Evolutionary conservation across 164 flowering plant species (phyloP), one percentile per base, ranked within the genome.

Genomic region (Vitis rotundifolia): DNA sequence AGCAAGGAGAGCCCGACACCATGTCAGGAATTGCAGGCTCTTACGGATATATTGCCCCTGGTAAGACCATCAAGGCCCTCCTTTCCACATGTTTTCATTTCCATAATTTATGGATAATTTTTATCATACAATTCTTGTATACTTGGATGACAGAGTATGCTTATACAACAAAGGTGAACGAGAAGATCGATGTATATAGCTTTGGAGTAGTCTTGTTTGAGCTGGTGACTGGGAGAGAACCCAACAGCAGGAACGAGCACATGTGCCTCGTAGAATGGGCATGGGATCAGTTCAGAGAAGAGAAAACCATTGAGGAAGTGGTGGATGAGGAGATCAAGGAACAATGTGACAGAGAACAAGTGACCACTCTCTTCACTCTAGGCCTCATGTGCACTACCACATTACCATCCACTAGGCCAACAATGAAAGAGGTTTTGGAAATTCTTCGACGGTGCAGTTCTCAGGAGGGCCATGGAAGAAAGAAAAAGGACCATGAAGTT

Each of bases 141-240:
- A 18, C 37, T 12, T 59, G 26, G 31, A 59, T 69, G 75, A 63
- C 90, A 93, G 98, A 94, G 65, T 92, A 85, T 61, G 96, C 90
- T 1, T 82, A 82, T 67, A 86, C 93, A 19, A 73, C 78, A 5
- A 88, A 68, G 71, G 92, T 89, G 76, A 87, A 85, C 44, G 93
- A 91, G 78, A 92, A 89, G 83, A 79, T 82, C 9, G 98, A 94
- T 66, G 86, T 91, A 0, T 92, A 90, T 61, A 92, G 98, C 80
- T 94, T 90, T 55, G 98, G 98, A 9, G 98, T 94, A 37, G 97
- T 94, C 0, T 87, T 94, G 0, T 70, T 94, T 13, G 98, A 94
- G 57, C 79, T 94, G 31, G 87, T 70, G 19, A 94, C 98, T 0
- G 98, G 97, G 67, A 83, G 81, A 70, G 87, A 87, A 76, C 78